Evolutionary conservation across 495 filamentous ascomycete genomes (phyloP).

Genomic region (Aspergillus diversus): DNA sequence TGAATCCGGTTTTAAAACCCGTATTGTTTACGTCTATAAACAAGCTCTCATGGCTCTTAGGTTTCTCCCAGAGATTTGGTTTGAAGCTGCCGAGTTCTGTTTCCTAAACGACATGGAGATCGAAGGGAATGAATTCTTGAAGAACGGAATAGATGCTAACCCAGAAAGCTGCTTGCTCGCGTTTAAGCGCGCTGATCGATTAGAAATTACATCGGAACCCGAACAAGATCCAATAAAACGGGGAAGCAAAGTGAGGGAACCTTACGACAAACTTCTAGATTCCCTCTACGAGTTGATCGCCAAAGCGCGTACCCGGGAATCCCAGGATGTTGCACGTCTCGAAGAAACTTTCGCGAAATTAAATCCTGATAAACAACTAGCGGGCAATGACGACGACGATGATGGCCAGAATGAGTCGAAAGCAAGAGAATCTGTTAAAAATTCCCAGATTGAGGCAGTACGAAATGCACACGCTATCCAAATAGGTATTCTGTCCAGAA

Average conservation of each 20-base stretch:
- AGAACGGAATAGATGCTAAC: slow-evolving; percentile 82
- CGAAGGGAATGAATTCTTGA: slow-evolving; percentile 77
- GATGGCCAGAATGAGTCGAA: slow-evolving; percentile 60
- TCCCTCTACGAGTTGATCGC: slow-evolving; percentile 79
- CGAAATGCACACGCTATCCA: slow-evolving; percentile 71
- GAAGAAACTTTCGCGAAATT: slow-evolving; percentile 58
- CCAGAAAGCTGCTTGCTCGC: slow-evolving; percentile 90
- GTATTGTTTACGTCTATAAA: slow-evolving; percentile 88
- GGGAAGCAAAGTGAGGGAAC: slow-evolving; percentile 74
- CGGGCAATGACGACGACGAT: slow-evolving; percentile 67
- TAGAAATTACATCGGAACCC: slow-evolving; percentile 71
- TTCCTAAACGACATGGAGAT: slow-evolving; percentile 71
- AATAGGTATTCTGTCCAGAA: slow-evolving; percentile 70
- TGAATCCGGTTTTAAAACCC: slow-evolving; percentile 65
- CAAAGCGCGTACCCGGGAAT: slow-evolving; percentile 72
- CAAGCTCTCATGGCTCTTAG: slow-evolving; percentile 91
- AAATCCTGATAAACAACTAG: slow-evolving; percentile 46
- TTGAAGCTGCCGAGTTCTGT: slow-evolving; percentile 92
- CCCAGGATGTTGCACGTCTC: slow-evolving; percentile 68
- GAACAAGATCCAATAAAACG: slow-evolving; percentile 71
- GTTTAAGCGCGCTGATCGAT: slow-evolving; percentile 83
- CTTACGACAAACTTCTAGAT: slow-evolving; percentile 81
- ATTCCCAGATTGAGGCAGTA: slow-evolving; percentile 69
- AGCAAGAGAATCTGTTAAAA: slow-evolving; percentile 57
- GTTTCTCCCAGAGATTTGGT: slow-evolving; percentile 96